Base-by-base conservation (phyloP, 2,329 filamentous ascomycete species). In the Rugonectria rugulosa region DNA sequence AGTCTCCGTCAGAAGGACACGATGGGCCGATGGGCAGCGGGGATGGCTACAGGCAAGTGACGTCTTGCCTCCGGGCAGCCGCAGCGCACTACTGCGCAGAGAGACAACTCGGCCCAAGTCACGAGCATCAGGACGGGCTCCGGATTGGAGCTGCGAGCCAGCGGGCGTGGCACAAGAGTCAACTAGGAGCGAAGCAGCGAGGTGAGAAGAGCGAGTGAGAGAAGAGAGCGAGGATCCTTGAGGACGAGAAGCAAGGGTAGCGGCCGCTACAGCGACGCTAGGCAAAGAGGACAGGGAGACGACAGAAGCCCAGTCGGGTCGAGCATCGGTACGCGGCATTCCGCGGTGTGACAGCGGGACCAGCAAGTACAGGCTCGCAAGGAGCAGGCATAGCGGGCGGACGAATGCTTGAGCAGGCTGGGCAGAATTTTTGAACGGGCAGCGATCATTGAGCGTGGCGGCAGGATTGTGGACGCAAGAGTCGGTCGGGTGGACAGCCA, bases 401-500 rank as follows among this genome's bases (percentile, higher is more conserved):
- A n/a, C 14, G 19, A 34, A 34, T 27, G 26, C 6, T 27, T 27
- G 29, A 31, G 23, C 23, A 40, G 15, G 52, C 38, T 36, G 29
- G 41, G 45, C 38, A 42, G 27, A 45, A 24, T 56, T 40, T 46
- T 53, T 23, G 10, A n/a, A 34, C 43, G 36, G 20, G 47, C 46
- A 56, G 46, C 40, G 45, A 47, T 47, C 51, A 31, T 17, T 48
- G 43, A 52, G 40, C 59, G 57, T 57, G 61, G 61, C 62, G 61
- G 60, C 53, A 63, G 56, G 60, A 52, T 59, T 60, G 38, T 50
- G 53, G 46, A 56, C 53, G 52, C 54, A 57, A 64, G 56, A 61
- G 56, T 61, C 58, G 61, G 64, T 67, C 64, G 63, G 58, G 34
- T 64, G 64, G 61, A 58, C 57, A 60, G 47, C 37, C 52, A 44